These are phyloP conservation scores for Penicillium herquei DNA, from an alignment of 495 filamentous ascomycete species.

Conservation along the genomic window DNA sequence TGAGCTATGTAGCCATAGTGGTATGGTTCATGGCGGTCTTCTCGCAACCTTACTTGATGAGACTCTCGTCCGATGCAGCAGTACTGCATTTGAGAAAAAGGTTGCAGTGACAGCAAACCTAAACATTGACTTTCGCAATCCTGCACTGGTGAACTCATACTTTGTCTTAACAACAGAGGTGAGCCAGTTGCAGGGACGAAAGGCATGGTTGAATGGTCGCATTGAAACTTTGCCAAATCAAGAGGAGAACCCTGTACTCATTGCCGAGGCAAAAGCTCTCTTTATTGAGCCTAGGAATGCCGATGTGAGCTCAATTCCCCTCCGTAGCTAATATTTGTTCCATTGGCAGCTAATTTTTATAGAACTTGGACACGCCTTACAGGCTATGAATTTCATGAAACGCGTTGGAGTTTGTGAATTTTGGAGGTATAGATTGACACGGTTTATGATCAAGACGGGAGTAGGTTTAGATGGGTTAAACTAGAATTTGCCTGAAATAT, in stretches of 20 bases:
- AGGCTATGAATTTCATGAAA: too few relatives aligned
- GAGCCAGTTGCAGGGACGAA: conserved; percentile 80
- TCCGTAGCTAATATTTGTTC: too few relatives aligned
- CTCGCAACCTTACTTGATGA: conserved; percentile 88
- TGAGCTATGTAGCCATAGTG: conserved; percentile 81
- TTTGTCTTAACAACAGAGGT: conserved; percentile 75
- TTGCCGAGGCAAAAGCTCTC: conserved; percentile 73
- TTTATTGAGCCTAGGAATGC: conserved; percentile 84
- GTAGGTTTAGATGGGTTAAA: too few relatives aligned
- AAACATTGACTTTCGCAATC: conserved; percentile 78
- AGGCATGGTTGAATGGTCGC: conserved; percentile 86
- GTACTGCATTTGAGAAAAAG: conserved; percentile 77
- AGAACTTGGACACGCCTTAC: too few relatives aligned
- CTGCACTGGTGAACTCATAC: conserved; percentile 66
- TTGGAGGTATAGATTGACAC: too few relatives aligned
- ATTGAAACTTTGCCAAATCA: conserved; percentile 74
- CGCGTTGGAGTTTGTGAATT: too few relatives aligned
- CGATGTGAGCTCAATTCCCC: conserved; percentile 47
- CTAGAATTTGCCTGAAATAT: too few relatives aligned
- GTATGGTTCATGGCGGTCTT: conserved; percentile 83
- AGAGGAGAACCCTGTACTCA: conserved; percentile 55
- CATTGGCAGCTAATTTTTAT: not conserved
- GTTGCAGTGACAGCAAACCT: conserved; percentile 86
- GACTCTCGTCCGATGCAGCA: conserved; percentile 79
- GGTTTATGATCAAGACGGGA: not conserved